A percentile compares a stretch with the other conserved stretches of the same genome.
Evolutionary conservation across 2,329 filamentous ascomycete species (phyloP).

Genomic region (Botrytis paeoniae): DNA sequence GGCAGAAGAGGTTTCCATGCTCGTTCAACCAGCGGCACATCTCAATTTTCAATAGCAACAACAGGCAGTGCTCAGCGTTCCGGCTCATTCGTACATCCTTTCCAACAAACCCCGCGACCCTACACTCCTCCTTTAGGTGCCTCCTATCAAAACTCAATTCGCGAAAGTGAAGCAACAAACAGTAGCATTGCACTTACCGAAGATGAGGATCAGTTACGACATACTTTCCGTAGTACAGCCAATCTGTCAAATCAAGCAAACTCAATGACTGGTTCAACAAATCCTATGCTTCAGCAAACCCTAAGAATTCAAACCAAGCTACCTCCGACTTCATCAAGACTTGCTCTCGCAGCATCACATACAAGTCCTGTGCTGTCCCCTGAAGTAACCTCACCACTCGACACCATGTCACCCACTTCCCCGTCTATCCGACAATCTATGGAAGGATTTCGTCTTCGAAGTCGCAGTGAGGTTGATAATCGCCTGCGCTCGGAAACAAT

Average conservation of each 20-base stretch:
- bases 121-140: slow-evolving; percentile 53
- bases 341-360: slow-evolving; percentile 33
- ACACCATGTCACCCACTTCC: slow-evolving; percentile 39
- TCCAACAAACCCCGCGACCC: slow-evolving; percentile 61
- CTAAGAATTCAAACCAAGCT: slow-evolving; percentile 35
- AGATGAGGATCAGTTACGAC: slow-evolving; percentile 34
- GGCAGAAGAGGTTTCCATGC: slow-evolving; percentile 44
- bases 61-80: slow-evolving; percentile 47
- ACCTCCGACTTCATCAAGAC: slow-evolving; percentile 29
- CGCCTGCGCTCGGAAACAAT: slow-evolving; percentile 55
- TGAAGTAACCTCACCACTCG: slow-evolving; percentile 24
- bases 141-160: slow-evolving; percentile 55
- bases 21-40: slow-evolving; percentile 55
- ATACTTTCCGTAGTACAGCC: slow-evolving; percentile 31
- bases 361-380: slow-evolving; percentile 29
- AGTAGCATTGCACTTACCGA: slow-evolving; percentile 34
- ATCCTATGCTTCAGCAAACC: slow-evolving; percentile 25
- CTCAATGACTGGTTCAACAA: slow-evolving; percentile 26
- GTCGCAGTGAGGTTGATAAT: slow-evolving; percentile 58
- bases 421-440: slow-evolving; percentile 58
- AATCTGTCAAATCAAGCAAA: slow-evolving; percentile 30
- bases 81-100: slow-evolving; percentile 58
- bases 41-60: slow-evolving; percentile 54
- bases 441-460: slow-evolving; percentile 59
- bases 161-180: slow-evolving; percentile 51